Evolutionary conservation across 345 rosid species (phyloP), one percentile per base, ranked within the genome.

Genomic region (Linum usitatissimum): DNA sequence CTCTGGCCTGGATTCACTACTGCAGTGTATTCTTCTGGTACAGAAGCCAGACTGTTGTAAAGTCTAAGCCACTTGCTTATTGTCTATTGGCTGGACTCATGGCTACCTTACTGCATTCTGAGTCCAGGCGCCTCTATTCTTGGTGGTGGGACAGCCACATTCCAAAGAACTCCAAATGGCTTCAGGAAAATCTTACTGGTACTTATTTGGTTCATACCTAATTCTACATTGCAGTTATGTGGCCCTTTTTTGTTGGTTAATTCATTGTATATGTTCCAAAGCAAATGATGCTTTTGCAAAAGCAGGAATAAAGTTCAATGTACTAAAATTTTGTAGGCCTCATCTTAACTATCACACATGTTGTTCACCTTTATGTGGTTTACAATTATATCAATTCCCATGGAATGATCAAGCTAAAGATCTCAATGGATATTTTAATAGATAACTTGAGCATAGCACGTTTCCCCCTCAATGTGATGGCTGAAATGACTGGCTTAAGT

Each of bases 1-100:
- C 56, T 76, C 90, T 89, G 90, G 91, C 86, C 86, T 81, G 94
- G 88, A 80, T 76, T 68, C 73, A 72, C 61, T 73, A 64, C 78
- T 72, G 76, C 38, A 77, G 75, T 49, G 71, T 76, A 64, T 76
- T 30, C 84, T 65, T 30, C 75, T 68, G 81, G 77, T 73, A 63
- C 68, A 73, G 71, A 64, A 77, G 74, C 63, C 80, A 70, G 80
- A 71, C 68, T 55, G 75, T 77, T 66, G 77, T 77, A 64, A 84
- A 83, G 84, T 76, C 88, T 58, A 87, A 80, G 82, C 85, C 84
- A 49, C 64, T 79, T 62, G 76, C 76, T 12, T 63, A 76, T 38
- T 70, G 79, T 67, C 71, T 81, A 19, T 45, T 80, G 48, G 87
- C 84, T 38, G 91, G 84, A 61, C 55, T 73, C 69, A 73, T 73